Conservation (phyloP, 1,139 yeast species). For the Hyphopichia wangnamkhiaoensis region DNA sequence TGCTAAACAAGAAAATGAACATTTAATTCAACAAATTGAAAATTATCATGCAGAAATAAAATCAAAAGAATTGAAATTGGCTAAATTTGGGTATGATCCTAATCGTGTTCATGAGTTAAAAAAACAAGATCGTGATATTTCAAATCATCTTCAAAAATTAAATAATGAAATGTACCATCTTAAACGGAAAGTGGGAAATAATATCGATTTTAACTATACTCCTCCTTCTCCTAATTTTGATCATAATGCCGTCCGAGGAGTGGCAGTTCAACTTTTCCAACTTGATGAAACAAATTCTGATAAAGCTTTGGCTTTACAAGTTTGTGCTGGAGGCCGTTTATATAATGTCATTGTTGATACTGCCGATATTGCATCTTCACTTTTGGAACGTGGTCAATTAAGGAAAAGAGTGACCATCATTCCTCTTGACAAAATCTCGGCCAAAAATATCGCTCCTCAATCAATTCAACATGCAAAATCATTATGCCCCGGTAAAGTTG, state of each 20-base stretch:
- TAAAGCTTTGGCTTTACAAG: conserved; percentile 83
- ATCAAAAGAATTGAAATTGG: conserved; percentile 45
- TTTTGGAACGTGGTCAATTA: conserved; percentile 76
- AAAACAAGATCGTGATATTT: conserved; percentile 35
- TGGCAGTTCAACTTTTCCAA: conserved; percentile 82
- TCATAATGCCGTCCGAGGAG: conserved; percentile 71
- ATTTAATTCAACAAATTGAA: conserved; percentile 44
- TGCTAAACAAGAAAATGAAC: conserved; percentile 57
- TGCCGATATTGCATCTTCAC: conserved; percentile 78
- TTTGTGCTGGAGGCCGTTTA: conserved; percentile 90
- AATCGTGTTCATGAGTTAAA: conserved; percentile 47
- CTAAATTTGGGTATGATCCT: conserved; percentile 62
- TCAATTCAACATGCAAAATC: conserved; percentile 61
- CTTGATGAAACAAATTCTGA: conserved; percentile 58
- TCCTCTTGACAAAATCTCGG: conserved; percentile 82
- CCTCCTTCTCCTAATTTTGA: conserved; percentile 65
- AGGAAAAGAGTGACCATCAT: conserved; percentile 86
- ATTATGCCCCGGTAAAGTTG: conserved; percentile 80
- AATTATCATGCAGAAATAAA: conserved; percentile 40
- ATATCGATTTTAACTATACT: conserved; percentile 74
- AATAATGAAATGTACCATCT: conserved; percentile 54
- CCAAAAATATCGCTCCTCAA: conserved; percentile 49
- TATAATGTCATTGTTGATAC: conserved; percentile 91
- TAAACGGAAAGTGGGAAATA: conserved; percentile 68
- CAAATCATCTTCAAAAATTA: conserved; percentile 33